These are phyloP conservation scores for Fusarium praegraminearum DNA, from an alignment of 2,329 filamentous ascomycete genomes.

Conservation along the genomic window DNA sequence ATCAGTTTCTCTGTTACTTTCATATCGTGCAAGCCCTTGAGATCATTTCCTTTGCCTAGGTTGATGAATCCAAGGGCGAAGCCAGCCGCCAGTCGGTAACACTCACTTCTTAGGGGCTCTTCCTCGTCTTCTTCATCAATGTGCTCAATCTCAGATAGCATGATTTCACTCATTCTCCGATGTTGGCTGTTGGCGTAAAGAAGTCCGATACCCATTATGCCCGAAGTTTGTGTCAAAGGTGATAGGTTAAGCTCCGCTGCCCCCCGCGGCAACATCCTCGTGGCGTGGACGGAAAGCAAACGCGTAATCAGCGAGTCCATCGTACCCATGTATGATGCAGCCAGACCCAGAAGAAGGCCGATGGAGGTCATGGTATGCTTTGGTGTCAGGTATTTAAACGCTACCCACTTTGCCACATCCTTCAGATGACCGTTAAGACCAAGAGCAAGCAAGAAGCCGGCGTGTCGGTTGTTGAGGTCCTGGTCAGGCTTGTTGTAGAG, in stretches of 20 bases:
- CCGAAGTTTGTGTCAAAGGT: slow-evolving; percentile 92
- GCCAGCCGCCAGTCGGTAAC: slow-evolving; percentile 94
- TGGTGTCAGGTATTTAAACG: slow-evolving; percentile 98
- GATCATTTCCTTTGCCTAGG: slow-evolving; percentile 86
- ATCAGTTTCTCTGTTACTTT: slow-evolving; percentile 89
- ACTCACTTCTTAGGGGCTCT: slow-evolving; percentile 88
- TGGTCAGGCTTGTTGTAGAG: slow-evolving; percentile 92
- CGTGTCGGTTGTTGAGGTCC: slow-evolving; percentile 95
- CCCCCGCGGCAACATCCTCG: slow-evolving; percentile 89
- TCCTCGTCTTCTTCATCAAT: slow-evolving; percentile 84
- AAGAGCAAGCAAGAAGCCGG: slow-evolving; percentile 89
- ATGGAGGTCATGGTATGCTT: slow-evolving; percentile 99
- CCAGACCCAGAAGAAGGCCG: slow-evolving; percentile 89
- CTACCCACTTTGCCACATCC: slow-evolving; percentile 95
- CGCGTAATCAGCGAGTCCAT: slow-evolving; percentile 98
- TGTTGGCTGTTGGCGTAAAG: slow-evolving; percentile 96
- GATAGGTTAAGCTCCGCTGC: slow-evolving; percentile 95
- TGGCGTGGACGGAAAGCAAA: slow-evolving; percentile 94
- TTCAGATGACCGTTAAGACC: slow-evolving; percentile 96
- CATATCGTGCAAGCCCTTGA: slow-evolving; percentile 94
- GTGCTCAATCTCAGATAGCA: slow-evolving; percentile 96
- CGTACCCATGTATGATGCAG: slow-evolving; percentile 93
- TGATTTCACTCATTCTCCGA: slow-evolving; percentile 97
- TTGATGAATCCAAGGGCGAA: slow-evolving; percentile 96
- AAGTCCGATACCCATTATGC: slow-evolving; percentile 95